Evolutionary conservation across 331 rosid species (phyloP), one percentile per base, ranked within the genome.

Genomic region (Rhamnella rubrinervis): DNA sequence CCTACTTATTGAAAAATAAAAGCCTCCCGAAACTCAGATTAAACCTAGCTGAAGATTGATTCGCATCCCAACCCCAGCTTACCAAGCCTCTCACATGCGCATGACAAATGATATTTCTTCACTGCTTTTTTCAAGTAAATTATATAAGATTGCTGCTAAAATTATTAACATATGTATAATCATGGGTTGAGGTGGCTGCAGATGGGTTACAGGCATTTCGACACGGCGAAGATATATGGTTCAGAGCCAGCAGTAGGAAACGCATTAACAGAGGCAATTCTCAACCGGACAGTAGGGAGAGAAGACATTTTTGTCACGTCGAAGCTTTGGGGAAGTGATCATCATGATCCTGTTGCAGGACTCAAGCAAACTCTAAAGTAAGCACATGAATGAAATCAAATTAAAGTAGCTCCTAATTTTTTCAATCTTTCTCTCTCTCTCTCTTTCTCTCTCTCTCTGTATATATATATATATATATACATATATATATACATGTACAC

Each of bases 161-260:
- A 9, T 47, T 15, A 47, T 46, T 46, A 6, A 47, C 17, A 47
- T 46, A 46, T 23, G 23, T 23, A 23, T 2, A 39, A 18, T 17
- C 11, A 28, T 73, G 47, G 47, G 7, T 56, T 57, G 40, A 18
- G 18, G 17, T 11, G 11, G 21, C 26, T 78, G 78, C 85, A 93
- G 98, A 75, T 90, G 90, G 96, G 96, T 59, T 90, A 90, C 67
- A 85, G 90, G 85, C 90, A 86, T 77, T 93, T 93, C 74, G 98
- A 93, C 83, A 90, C 97, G 0, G 96, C 97, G 65, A 88, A 80
- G 75, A 85, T 93, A 60, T 88, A 93, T 76, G 93, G 93, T 50
- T 93, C 98, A 7, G 97, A 93, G 50, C 72, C 86, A 38, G 93
- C 96, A 49, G 70, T 93, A 11, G 98, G 98, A 6, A 83, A 66